phyloP scores from a whole-genome alignment of 2,329 filamentous ascomycete genomes.

The Monosporascus sp. region DNA sequence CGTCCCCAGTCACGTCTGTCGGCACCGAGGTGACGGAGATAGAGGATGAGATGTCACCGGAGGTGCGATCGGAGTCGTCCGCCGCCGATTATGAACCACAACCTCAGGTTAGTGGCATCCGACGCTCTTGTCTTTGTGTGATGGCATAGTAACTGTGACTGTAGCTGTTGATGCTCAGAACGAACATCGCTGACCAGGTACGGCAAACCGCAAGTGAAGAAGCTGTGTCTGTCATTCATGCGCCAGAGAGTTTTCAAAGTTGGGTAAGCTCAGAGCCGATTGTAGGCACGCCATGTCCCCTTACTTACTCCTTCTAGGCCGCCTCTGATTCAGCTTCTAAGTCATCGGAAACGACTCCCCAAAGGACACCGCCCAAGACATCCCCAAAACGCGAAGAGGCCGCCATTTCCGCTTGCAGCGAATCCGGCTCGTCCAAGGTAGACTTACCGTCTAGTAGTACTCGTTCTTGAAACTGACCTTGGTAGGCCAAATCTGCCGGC shows the following conservation, averaged over 20 bases:
- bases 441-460: not conserved
- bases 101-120: slow-evolving; percentile 31
- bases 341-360: slow-evolving; percentile 26
- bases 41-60: slow-evolving; percentile 68
- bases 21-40: slow-evolving; percentile 80
- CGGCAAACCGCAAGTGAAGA: slow-evolving; percentile 64
- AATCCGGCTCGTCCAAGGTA: slow-evolving; percentile 20
- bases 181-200: slow-evolving; percentile 52
- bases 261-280: slow-evolving; percentile 54
- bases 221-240: slow-evolving; percentile 86
- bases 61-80: slow-evolving; percentile 38
- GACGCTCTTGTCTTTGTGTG: slow-evolving; percentile 1
- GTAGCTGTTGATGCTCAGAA: slow-evolving; percentile 49
- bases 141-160: slow-evolving; percentile 17
- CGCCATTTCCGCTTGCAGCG: slow-evolving; percentile 28
- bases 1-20: slow-evolving; percentile 80
- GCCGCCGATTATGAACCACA: slow-evolving; percentile 30
- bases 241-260: slow-evolving; percentile 72
- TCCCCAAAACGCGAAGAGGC: slow-evolving; percentile 30
- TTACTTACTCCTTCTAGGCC: slow-evolving; percentile 31
- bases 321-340: slow-evolving; percentile 34
- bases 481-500: slow-evolving; percentile 29
- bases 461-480: slow-evolving; percentile 7
- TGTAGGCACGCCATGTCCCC: not conserved
- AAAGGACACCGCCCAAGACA: slow-evolving; percentile 32